Base-by-base conservation (phyloP, 768 basidiomycete genomes). In the Naganishia antarctica region DNA sequence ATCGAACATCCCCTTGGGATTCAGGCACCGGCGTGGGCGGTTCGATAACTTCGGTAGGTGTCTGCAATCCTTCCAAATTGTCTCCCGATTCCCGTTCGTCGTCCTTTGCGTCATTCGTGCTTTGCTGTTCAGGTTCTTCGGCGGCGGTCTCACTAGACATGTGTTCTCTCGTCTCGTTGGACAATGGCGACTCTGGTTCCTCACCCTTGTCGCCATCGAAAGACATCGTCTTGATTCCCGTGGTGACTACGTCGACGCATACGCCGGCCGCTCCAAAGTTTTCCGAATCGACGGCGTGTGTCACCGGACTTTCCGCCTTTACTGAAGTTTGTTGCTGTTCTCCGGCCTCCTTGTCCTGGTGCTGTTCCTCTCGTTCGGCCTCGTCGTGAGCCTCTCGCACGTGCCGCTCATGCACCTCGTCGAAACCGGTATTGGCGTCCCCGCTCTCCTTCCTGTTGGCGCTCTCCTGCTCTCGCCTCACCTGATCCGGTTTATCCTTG, bases 391-490 rank as follows among this genome's bases (percentile, higher is more conserved):
- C 28, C 28, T 49, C 47, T 11, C 18, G 7, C 12, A 8, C 12
- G 5, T 29, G 47, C n/a, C 29, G 32, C 18, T 32, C 34, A 3
- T 41, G 34, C 37, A 41, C 13, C 9, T 37, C 34, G 3, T n/a
- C 37, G 40, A 57, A 57, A n/a, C 53, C 40, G 15, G 23, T 21
- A 9, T 40, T 2, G 9, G n/a, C 34, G n/a, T 57, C 53, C 13
- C 53, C 53, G 15, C 34, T 57, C 53, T 57, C 53, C 37, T 57
- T 41, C 40, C 40, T 34, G 26, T 57, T 57, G 12, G 53, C 53
- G 23, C 23, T 12, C 23, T 1, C 53, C 21, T 57, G 53, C 34
- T 57, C 53, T 15, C 23, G 53, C 53, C 40, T 57, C 1, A 57
- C 53, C 6, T 41, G 34, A 3, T 57, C 37, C 23, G 53, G 53